phyloP scores from a whole-genome alignment of 441 rosid genomes.

The Omphalea diandra region DNA sequence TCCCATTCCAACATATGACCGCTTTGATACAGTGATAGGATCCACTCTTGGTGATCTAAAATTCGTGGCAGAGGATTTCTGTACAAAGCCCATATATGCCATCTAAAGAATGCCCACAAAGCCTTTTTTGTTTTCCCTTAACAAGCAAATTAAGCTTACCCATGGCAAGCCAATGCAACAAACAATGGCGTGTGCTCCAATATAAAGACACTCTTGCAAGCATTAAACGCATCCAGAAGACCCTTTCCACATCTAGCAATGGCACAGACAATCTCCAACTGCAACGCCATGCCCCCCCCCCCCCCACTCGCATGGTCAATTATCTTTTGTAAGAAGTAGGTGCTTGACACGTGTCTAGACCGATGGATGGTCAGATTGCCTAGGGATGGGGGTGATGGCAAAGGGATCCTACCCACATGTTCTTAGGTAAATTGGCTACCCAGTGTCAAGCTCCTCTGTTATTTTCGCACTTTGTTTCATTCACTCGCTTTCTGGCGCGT shows the following conservation, averaged over 20 bases:
- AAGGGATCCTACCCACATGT: constrained; percentile 25
- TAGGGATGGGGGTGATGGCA: constrained; percentile 16
- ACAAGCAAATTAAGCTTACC: background rate
- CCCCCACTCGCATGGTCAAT: constrained; percentile 16
- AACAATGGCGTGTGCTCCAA: background rate
- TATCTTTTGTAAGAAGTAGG: background rate
- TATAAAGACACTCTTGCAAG: background rate
- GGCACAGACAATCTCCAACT: background rate
- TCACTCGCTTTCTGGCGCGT: constrained; percentile 12
- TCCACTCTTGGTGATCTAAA: too few species aligned
- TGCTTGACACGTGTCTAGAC: constrained; percentile 21
- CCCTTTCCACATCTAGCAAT: background rate
- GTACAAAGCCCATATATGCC: too few species aligned
- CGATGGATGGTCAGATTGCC: constrained; percentile 3
- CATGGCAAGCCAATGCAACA: background rate
- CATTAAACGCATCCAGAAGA: too few species aligned
- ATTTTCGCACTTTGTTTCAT: background rate
- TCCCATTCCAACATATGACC: too few species aligned
- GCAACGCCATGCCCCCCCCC: too few species aligned
- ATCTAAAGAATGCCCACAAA: too few species aligned
- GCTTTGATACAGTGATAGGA: too few species aligned
- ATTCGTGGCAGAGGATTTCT: too few species aligned
- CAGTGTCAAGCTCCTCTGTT: background rate
- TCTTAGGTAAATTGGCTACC: constrained; percentile 23
- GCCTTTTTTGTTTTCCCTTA: too few species aligned